Conservation (phyloP, 148 eudicot genomes). For the Chenopodium berlandieri region DNA sequence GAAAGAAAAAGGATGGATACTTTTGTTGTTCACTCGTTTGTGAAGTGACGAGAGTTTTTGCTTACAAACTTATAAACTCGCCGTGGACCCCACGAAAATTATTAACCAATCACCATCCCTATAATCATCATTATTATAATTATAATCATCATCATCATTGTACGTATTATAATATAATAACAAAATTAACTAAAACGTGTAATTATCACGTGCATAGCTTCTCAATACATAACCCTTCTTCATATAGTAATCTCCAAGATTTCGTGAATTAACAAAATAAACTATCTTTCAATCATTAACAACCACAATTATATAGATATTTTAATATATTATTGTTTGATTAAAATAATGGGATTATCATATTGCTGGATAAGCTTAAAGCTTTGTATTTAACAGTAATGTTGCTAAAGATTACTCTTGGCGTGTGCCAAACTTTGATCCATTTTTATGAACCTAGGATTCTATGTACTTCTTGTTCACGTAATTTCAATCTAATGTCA, state of each 20-base stretch:
- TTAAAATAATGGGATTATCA: too few relatives aligned
- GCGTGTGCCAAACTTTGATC: too few relatives aligned
- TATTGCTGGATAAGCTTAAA: too few relatives aligned
- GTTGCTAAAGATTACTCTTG: too few relatives aligned
- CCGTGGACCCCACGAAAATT: constrained; percentile 14
- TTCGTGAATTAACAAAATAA: neutral
- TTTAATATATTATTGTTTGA: too few relatives aligned
- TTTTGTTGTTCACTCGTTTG: constrained; percentile 6
- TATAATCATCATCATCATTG: neutral
- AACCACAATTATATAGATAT: neutral
- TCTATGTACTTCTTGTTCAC: too few relatives aligned
- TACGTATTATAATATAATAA: neutral
- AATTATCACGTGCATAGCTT: neutral
- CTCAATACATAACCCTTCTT: neutral
- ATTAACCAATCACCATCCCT: neutral
- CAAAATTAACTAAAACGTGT: neutral
- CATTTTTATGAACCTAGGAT: too few relatives aligned
- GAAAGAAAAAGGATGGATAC: neutral
- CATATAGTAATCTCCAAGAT: neutral
- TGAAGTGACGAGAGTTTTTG: neutral
- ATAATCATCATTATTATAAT: neutral
- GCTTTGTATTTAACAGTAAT: too few relatives aligned
- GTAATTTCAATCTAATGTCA: too few relatives aligned
- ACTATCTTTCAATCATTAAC: neutral
- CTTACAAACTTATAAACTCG: too few relatives aligned